A percentile compares a stretch with the other conserved stretches of the same genome.
Evolutionary conservation across 2,329 filamentous ascomycete species (phyloP).

Genomic region (Stromatinia cepivora): DNA sequence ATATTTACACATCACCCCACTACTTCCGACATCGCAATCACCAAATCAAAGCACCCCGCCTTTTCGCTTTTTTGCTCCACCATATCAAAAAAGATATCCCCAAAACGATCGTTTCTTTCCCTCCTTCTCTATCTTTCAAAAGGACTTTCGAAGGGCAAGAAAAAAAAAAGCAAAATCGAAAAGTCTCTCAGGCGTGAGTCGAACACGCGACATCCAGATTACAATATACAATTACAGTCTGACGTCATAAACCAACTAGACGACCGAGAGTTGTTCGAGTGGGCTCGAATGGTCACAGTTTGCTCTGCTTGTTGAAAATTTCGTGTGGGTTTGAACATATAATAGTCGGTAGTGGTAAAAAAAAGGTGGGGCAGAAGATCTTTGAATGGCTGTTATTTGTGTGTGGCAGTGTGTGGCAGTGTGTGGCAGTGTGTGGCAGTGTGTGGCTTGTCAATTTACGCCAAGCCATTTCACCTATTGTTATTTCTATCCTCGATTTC

Average conservation of each 20-base stretch:
- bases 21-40: too few relatives aligned
- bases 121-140: not conserved
- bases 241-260: slow-evolving; percentile 26
- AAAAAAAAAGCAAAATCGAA: not conserved
- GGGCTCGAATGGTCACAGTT: slow-evolving; percentile 18
- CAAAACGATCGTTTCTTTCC: not conserved
- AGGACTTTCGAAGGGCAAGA: not conserved
- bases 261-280: slow-evolving; percentile 22
- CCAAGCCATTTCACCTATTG: too few relatives aligned
- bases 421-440: not conserved
- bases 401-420: not conserved
- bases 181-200: slow-evolving; percentile 24
- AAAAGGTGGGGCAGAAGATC: not conserved
- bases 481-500: too few relatives aligned
- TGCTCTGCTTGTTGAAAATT: not conserved
- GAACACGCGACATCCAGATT: slow-evolving; percentile 23
- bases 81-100: too few relatives aligned
- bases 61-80: too few relatives aligned
- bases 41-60: too few relatives aligned
- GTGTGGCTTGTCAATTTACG: not conserved
- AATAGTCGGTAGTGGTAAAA: rapidly evolving
- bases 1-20: too few relatives aligned
- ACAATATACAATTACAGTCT: slow-evolving; percentile 20
- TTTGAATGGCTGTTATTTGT: not conserved
- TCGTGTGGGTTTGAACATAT: rapidly evolving